phyloP scores from a whole-genome alignment of 495 filamentous ascomycete species.

The Talaromyces wortmannii region DNA sequence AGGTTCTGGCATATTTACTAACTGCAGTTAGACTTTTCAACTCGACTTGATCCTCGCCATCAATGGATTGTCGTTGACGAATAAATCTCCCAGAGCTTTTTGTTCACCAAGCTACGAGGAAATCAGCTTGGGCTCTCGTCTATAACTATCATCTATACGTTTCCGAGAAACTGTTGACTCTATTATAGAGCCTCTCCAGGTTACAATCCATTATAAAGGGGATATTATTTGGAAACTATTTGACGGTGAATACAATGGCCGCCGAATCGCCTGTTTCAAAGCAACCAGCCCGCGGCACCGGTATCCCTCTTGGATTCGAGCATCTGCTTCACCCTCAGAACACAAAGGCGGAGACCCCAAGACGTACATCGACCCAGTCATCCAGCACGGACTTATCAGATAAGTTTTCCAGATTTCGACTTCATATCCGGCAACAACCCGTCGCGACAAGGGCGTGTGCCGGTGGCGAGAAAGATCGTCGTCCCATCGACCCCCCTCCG shows the following conservation, averaged over 20 bases:
- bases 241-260: background rate
- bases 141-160: too few species aligned
- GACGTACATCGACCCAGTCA: conserved; percentile 16
- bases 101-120: too few species aligned
- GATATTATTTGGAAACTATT: background rate
- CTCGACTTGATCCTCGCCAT: too few species aligned
- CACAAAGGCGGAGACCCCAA: background rate
- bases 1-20: too few species aligned
- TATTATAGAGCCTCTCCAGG: too few species aligned
- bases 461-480: conserved; percentile 86
- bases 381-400: conserved; percentile 13
- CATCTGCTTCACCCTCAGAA: conserved; percentile 29
- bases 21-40: too few species aligned
- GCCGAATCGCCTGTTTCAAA: background rate
- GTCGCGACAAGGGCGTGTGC: conserved; percentile 86
- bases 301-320: conserved; percentile 35
- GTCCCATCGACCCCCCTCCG: conserved; percentile 91
- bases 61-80: too few species aligned
- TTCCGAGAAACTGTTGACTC: too few species aligned
- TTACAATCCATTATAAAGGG: too few species aligned
- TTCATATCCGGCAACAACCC: conserved; percentile 86
- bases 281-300: conserved; percentile 9
- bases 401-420: conserved; percentile 36
- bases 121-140: too few species aligned
- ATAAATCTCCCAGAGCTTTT: too few species aligned